Evolutionary conservation across 768 basidiomycete genomes (phyloP).

Genomic region (Boletus tylopilopsis): DNA sequence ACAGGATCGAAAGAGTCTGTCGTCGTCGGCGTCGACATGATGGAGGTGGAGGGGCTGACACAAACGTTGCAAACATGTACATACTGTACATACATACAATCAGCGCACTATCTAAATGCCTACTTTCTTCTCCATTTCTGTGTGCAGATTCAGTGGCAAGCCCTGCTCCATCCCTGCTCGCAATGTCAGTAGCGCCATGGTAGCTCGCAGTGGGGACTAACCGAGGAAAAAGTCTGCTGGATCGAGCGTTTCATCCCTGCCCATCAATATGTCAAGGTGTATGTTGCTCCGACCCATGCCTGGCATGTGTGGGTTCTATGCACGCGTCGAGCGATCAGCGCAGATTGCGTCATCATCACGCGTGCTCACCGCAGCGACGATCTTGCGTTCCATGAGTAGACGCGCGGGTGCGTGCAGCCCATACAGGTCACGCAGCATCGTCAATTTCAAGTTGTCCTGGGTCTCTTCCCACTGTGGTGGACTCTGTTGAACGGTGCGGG

Average conservation of each 20-base stretch:
- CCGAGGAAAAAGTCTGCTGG: slow-evolving; percentile 79
- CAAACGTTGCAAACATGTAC: slow-evolving; percentile 22
- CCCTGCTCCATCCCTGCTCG: slow-evolving; percentile 51
- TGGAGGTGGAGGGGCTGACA: slow-evolving; percentile 4
- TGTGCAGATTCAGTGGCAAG: slow-evolving; percentile 53
- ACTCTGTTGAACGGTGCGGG: not conserved
- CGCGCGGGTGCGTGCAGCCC: slow-evolving; percentile 90
- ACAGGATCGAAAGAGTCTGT: slow-evolving; percentile 24
- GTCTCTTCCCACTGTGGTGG: slow-evolving; percentile 83
- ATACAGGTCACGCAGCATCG: slow-evolving; percentile 75
- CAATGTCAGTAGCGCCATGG: slow-evolving; percentile 1
- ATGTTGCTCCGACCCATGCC: slow-evolving; percentile 68
- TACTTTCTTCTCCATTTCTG: slow-evolving; percentile 61
- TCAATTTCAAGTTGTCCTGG: slow-evolving; percentile 83
- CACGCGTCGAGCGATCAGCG: not conserved
- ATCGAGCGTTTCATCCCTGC: slow-evolving; percentile 82
- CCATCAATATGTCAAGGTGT: slow-evolving; percentile 90
- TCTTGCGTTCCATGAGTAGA: slow-evolving; percentile 89
- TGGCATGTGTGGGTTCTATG: slow-evolving; percentile 65
- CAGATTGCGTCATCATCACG: not conserved
- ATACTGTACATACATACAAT: no score
- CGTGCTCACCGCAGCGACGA: slow-evolving; percentile 61
- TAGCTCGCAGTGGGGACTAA: slow-evolving; percentile 29
- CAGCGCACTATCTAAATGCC: not conserved
- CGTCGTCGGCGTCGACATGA: slow-evolving; percentile 17